Conservation (phyloP, 805 yeast genomes). For the Candida broadrunensis region DNA sequence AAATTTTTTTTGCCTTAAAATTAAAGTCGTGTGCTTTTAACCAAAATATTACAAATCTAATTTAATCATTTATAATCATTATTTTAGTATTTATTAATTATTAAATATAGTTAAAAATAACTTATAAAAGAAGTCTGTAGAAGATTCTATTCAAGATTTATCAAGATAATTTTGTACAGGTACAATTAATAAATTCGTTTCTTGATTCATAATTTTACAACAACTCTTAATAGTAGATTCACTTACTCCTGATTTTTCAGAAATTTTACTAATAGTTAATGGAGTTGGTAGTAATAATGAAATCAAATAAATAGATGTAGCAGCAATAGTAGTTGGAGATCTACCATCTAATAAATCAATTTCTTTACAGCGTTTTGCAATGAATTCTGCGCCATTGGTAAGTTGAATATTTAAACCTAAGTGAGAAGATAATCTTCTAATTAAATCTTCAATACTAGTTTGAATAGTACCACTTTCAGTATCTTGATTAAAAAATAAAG, state of each 20-base stretch:
- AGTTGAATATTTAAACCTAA: conserved; percentile 80
- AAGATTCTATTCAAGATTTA: too few relatives aligned
- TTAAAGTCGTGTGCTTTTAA: background rate
- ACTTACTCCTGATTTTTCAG: conserved; percentile 93
- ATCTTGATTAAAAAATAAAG: too few relatives aligned
- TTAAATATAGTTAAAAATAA: too few relatives aligned
- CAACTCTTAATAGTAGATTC: conserved; percentile 95
- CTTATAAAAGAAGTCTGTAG: too few relatives aligned
- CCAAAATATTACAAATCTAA: too few relatives aligned
- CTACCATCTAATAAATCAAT: conserved; percentile 93
- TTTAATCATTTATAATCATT: too few relatives aligned
- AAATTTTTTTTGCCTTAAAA: background rate
- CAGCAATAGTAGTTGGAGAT: conserved; percentile 95
- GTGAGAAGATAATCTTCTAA: conserved; percentile 92
- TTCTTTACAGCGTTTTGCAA: conserved; percentile 83
- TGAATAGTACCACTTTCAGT: conserved; percentile 49
- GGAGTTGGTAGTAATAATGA: conserved; percentile 44
- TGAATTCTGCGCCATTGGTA: conserved; percentile 89
- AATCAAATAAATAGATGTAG: conserved; percentile 92
- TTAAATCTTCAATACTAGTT: conserved; percentile 90
- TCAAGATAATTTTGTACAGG: too few relatives aligned
- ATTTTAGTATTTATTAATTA: too few relatives aligned
- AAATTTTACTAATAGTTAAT: conserved; percentile 70
- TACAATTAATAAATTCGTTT: too few relatives aligned
- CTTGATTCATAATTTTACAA: too few relatives aligned